A percentile compares a stretch with the other conserved stretches of the same genome.
These are phyloP conservation scores for Kodamaea hsintzibuensis DNA, from an alignment of 805 yeast species.

Conservation along the genomic window DNA sequence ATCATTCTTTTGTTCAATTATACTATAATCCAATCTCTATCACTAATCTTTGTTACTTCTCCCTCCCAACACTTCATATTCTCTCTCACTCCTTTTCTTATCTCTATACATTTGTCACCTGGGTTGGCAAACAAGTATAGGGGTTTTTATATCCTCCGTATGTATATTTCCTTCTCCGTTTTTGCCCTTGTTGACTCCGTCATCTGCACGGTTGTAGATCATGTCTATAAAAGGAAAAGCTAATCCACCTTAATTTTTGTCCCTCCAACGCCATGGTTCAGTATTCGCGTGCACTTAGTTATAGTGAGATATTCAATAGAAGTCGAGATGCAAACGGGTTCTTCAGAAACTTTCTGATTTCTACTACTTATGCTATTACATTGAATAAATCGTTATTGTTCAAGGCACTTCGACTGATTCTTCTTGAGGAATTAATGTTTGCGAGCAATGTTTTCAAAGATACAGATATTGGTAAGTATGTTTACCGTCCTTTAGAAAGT, in stretches of 20 bases:
- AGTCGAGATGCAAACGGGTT: slow-evolving; percentile 28
- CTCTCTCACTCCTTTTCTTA: no score
- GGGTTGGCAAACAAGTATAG: no score
- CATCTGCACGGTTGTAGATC: no score
- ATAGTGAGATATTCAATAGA: slow-evolving; percentile 34
- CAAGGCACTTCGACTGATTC: slow-evolving; percentile 29
- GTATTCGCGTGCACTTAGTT: slow-evolving; percentile 26
- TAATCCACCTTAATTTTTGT: no score
- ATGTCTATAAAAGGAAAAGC: neutral
- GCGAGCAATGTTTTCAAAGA: slow-evolving; percentile 30
- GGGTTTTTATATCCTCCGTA: no score
- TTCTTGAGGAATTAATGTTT: slow-evolving; percentile 36
- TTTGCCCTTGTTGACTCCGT: no score
- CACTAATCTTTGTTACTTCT: no score
- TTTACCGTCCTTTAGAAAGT: slow-evolving; percentile 25
- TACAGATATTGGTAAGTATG: neutral
- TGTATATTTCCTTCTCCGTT: no score
- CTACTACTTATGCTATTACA: slow-evolving; percentile 29
- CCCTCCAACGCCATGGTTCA: neutral
- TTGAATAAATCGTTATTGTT: slow-evolving; percentile 19
- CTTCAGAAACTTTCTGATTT: slow-evolving; percentile 33
- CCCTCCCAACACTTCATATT: no score
- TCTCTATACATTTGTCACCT: no score
- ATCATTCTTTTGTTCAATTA: no score
- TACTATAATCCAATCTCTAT: no score